Evolutionary conservation across 176 grass and related monocot genomes (phyloP), one percentile per base, ranked within the genome.

Genomic region (Musa acuminata): DNA sequence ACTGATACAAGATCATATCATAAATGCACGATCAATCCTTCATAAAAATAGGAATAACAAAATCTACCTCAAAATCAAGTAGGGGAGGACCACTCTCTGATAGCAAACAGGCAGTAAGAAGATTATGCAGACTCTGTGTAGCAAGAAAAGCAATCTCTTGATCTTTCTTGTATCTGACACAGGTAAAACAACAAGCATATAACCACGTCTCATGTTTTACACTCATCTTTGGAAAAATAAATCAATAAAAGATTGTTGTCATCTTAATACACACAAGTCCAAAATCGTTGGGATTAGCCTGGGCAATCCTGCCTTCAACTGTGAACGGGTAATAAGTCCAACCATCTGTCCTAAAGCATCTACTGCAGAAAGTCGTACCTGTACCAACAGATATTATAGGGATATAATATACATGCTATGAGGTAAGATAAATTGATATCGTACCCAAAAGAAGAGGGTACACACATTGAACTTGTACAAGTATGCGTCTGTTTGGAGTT

Each of bases 321-420:
- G 94, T 80, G 94, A 81, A 57, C 90, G 92, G 77, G 94, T 97
- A 79, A 97, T 77, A 71, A 97, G 67, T 80, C 90, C 94, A 77
- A 97, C 90, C 94, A 97, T 97, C 88, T 97, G 90, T 78, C 94
- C 94, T 83, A 97, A 89, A 73, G 90, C 94, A 77, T 97, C 94
- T 26, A 93, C 94, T 75, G 85, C 88, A 84, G 90, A 90, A 52
- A 87, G 83, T 8, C 86, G 83, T 77, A 97, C 94, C 94, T 97
- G 82, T 81, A 77, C 7, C 69, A 77, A 77, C 19, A 79, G 51
- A 64, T 63, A n/a, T 52, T 9, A 24, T 52, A 74, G 12, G 10
- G 7, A 19, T 49, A 65, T 65, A 65, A 65, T 65, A 1, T 26
- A 51, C 13, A 70, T n/a, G n/a, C 13, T 2, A 49, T 19, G 50